These are phyloP conservation scores for Camellia lanceoleosa DNA, from an alignment of 148 eudicot genomes.

Conservation along the genomic window DNA sequence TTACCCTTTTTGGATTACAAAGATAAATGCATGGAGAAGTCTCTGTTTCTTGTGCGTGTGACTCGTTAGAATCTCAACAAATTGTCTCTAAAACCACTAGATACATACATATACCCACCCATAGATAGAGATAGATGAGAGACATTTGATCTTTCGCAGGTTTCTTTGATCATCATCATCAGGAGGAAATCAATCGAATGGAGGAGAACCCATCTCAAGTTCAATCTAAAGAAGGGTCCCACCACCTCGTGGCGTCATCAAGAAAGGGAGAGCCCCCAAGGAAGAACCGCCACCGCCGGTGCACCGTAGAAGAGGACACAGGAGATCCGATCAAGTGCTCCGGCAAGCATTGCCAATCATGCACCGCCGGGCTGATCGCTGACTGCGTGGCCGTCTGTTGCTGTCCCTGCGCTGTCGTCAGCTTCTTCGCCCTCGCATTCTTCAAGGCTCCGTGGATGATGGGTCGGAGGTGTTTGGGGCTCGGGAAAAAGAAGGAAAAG, in stretches of 20 bases:
- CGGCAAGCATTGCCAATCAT: conserved; percentile 71
- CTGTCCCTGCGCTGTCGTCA: conserved; percentile 80
- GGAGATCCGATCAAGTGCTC: conserved; percentile 57
- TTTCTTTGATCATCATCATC: conserved; percentile 17
- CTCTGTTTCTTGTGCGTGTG: background rate
- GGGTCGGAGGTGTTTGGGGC: conserved; percentile 52
- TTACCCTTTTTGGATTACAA: conserved; percentile 12
- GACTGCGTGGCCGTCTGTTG: conserved; percentile 90
- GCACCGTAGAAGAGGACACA: conserved; percentile 24
- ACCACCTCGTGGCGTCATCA: background rate
- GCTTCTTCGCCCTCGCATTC: conserved; percentile 65
- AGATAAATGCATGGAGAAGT: conserved; percentile 22
- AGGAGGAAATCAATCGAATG: conserved; percentile 24
- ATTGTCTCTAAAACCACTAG: background rate
- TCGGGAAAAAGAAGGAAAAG: conserved; percentile 36
- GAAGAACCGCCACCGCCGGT: conserved; percentile 26
- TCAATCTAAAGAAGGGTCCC: conserved; percentile 11
- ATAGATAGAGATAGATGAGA: background rate
- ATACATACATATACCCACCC: background rate
- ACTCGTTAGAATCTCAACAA: background rate
- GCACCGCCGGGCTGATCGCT: conserved; percentile 66
- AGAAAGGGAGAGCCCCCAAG: conserved; percentile 15
- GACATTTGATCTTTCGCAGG: conserved; percentile 20
- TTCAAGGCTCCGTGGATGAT: conserved; percentile 71
- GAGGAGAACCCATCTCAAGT: conserved; percentile 30